Base-by-base conservation (phyloP, 1,139 yeast genomes). In the Diutina siamensis region DNA sequence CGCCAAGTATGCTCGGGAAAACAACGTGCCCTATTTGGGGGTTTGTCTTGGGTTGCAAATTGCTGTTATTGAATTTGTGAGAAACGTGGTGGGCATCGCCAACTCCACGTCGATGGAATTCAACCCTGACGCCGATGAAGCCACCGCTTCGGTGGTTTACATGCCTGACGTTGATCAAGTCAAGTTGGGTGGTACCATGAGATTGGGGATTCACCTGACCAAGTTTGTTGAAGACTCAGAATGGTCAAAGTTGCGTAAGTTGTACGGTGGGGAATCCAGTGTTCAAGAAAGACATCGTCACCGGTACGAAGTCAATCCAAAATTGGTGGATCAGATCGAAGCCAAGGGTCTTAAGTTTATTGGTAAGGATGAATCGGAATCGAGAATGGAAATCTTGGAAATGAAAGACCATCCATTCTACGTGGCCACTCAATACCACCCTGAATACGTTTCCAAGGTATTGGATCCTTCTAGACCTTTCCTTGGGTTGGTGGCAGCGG, bases 121-220 rank as follows among this genome's bases (percentile, higher is more conserved):
- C 57, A 80, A 78, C 55, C 80, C 83, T 42, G 65, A 72, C 31
- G 63, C 77, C 46, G 65, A 71, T 33, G 87, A 84, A 53, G 79
- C 71, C 8, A 72, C 74, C 41, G 87, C 94, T 40, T 80, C 89
- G 45, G 94, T 94, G 51, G 88, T 94, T 46, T 92, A 86, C 71
- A 94, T 94, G 98, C 98, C 99, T 44, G 98, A 94, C 65, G 89
- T 92, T 51, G 95, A 88, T 66, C 94, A 88, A 71, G 80, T 85
- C 53, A 88, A 87, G 62, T 77, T 94, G 70, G 99, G 99, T 52
- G 99, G 99, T 56, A 92, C 97, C 48, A 94, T 94, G 99, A 82
- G 99, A 72, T 76, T 94, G 56, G 99, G 99, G 57, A 74, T 87
- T 53, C 87, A 96, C 65, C 79, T 89, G 54, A 87, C 97, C 44